These are phyloP conservation scores for Phytophthora vignae DNA, from an alignment of 352 stramenopile species.

Conservation along the genomic window DNA sequence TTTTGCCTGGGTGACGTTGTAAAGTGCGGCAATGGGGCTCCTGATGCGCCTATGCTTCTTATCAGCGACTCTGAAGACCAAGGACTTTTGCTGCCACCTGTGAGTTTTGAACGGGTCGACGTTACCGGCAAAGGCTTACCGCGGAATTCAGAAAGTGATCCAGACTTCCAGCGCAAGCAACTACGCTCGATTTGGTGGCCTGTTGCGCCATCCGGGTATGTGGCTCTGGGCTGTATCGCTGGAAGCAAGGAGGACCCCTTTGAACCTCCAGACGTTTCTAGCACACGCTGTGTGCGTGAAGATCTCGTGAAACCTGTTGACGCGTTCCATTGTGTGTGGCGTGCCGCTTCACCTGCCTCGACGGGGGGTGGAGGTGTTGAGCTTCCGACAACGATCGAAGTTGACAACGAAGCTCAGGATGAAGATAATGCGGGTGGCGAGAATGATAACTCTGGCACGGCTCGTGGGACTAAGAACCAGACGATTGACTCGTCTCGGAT, in stretches of 20 bases:
- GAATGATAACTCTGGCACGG: constrained; percentile 16
- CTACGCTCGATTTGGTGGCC: constrained; percentile 87
- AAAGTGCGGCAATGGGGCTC: constrained; percentile 65
- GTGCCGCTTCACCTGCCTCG: constrained; percentile 35
- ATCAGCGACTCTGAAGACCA: constrained; percentile 58
- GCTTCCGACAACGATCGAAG: constrained; percentile 41
- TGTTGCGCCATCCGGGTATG: constrained; percentile 78
- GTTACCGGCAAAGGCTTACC: constrained; percentile 85
- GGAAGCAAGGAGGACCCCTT: constrained; percentile 85
- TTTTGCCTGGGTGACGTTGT: constrained; percentile 81
- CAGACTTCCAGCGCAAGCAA: constrained; percentile 86
- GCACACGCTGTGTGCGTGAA: constrained; percentile 74
- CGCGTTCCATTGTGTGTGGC: constrained; percentile 73
- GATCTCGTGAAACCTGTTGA: constrained; percentile 78
- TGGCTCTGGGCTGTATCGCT: constrained; percentile 78
- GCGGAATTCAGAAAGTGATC: constrained; percentile 75
- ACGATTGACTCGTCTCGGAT: constrained; percentile 32
- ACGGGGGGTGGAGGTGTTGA: constrained; percentile 45
- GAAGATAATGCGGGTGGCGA: constrained; percentile 18
- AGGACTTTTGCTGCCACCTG: constrained; percentile 62
- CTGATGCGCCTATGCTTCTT: constrained; percentile 65
- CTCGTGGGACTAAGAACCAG: constrained; percentile 47
- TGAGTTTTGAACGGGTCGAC: constrained; percentile 85
- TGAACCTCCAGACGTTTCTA: constrained; percentile 62
- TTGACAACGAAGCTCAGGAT: constrained; percentile 39